Evolutionary conservation across 805 yeast genomes (phyloP), one percentile per base, ranked within the genome.

Genomic region (Kuraishia borneana): DNA sequence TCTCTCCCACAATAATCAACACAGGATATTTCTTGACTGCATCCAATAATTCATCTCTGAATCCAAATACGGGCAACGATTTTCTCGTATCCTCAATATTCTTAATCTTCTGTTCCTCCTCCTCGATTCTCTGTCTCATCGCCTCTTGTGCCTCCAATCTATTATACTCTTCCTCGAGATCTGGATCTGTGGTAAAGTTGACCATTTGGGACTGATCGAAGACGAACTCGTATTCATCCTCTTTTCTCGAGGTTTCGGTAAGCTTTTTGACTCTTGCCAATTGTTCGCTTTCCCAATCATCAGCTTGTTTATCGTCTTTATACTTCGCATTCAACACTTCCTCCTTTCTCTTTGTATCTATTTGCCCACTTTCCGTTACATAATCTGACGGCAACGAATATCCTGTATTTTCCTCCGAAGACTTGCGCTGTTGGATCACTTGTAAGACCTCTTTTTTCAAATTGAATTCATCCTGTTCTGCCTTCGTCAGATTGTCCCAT

Each of bases 1-100:
- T 89, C 51, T 89, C 96, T 39, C 97, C 97, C 37, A 87, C 82
- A 7, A 89, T 71, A 4, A 89, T 69, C 10, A 77, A 60, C 0
- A 88, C 85, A 48, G 83, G 95, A 44, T 80, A 67, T 18, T 68
- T 58, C 18, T 56, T 51, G 7, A 88, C 66, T 0, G 83, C 76
- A 0, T 65, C 61, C 20, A 88, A 53, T 61, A 88, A 65, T 22
- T 72, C 65, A 2, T 68, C 60, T 31, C 88, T 60, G 45, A 70
- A 79, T 34, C 65, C 57, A 45, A 64, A 85, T 1, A 87, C 94
- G 0, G 96, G 96, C 13, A 87, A 61, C 0, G 83, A 72, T 44
- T 65, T 68, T 33, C 89, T 56, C 1, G 74, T 70, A 18, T 72
- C 69, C 5, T 60, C 64, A 19, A 76, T 65, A 1, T 54, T 41